A percentile compares a stretch with the other conserved stretches of the same genome.
These are phyloP conservation scores for Clonostachys solani DNA, from an alignment of 2,329 filamentous ascomycete genomes.

Conservation along the genomic window DNA sequence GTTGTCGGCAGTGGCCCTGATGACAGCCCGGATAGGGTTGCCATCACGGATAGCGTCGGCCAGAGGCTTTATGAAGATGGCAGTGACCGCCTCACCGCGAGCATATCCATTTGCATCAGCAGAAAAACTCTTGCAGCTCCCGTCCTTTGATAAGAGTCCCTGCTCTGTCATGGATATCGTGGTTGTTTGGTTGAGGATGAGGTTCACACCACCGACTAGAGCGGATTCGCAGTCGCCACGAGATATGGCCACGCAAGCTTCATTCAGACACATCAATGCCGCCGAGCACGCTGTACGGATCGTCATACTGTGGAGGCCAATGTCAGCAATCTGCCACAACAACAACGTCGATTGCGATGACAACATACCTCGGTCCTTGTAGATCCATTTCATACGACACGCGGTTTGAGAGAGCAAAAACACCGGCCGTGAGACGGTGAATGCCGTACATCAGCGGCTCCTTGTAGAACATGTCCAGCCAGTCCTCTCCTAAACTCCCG, in stretches of 20 bases:
- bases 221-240: not conserved
- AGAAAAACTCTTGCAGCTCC: conserved; percentile 25
- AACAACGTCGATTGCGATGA: no score
- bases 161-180: conserved; percentile 11
- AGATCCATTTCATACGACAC: not conserved
- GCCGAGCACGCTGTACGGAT: conserved; percentile 2
- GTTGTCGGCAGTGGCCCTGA: conserved; percentile 23
- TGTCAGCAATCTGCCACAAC: no score
- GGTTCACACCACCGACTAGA: no score
- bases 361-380: not conserved
- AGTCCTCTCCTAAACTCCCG: conserved; percentile 19
- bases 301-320: not conserved
- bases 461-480: no score
- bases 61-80: conserved; percentile 36
- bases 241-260: conserved; percentile 1
- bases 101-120: conserved; percentile 38
- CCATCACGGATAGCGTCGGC: conserved; percentile 35
- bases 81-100: conserved; percentile 36
- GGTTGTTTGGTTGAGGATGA: no score
- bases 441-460: no score
- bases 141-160: conserved; percentile 16
- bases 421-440: no score
- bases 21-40: conserved; percentile 29
- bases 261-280: not conserved
- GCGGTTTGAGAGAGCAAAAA: not conserved